phyloP scores from a whole-genome alignment of 1,139 yeast species.

The Debaryomyces subglobosus region DNA sequence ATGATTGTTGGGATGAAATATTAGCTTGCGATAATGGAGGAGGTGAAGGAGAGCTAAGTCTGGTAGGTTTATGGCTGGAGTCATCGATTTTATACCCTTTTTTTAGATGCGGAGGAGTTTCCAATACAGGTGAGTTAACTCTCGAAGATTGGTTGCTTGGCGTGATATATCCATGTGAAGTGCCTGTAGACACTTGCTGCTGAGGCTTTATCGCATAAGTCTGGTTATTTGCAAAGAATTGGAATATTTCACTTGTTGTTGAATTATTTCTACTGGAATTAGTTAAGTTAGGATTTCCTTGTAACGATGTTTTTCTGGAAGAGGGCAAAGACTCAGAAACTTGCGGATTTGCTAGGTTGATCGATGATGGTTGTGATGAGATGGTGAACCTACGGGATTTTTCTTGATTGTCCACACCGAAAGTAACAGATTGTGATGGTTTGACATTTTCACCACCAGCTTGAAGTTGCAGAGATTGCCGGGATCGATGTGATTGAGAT shows the following conservation, averaged over 20 bases:
- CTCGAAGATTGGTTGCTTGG: slow-evolving; percentile 14
- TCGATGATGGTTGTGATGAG: slow-evolving; percentile 45
- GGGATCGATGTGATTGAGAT: neutral
- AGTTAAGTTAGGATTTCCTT: slow-evolving; percentile 1
- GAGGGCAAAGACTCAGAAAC: slow-evolving; percentile 4
- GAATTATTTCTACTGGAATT: slow-evolving; percentile 19
- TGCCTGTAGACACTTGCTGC: neutral
- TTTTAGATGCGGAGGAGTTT: slow-evolving; percentile 9
- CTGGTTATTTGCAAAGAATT: slow-evolving; percentile 3
- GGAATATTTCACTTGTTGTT: slow-evolving; percentile 9
- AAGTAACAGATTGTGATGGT: slow-evolving; percentile 37
- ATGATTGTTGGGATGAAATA: neutral
- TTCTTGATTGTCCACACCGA: slow-evolving; percentile 43
- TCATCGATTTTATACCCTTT: slow-evolving; percentile 1
- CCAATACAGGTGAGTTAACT: slow-evolving; percentile 16
- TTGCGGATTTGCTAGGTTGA: slow-evolving; percentile 20
- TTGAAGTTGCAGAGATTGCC: slow-evolving; percentile 1
- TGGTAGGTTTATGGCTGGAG: neutral
- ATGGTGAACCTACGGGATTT: slow-evolving; percentile 48
- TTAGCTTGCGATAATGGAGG: slow-evolving; percentile 13
- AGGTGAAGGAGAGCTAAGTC: slow-evolving; percentile 17
- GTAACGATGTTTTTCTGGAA: slow-evolving; percentile 10
- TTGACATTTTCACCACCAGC: slow-evolving; percentile 7
- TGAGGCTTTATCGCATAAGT: neutral
- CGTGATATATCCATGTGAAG: slow-evolving; percentile 10